Base-by-base conservation (phyloP, 2,329 filamentous ascomycete genomes). In the Sporothrix protearum region DNA sequence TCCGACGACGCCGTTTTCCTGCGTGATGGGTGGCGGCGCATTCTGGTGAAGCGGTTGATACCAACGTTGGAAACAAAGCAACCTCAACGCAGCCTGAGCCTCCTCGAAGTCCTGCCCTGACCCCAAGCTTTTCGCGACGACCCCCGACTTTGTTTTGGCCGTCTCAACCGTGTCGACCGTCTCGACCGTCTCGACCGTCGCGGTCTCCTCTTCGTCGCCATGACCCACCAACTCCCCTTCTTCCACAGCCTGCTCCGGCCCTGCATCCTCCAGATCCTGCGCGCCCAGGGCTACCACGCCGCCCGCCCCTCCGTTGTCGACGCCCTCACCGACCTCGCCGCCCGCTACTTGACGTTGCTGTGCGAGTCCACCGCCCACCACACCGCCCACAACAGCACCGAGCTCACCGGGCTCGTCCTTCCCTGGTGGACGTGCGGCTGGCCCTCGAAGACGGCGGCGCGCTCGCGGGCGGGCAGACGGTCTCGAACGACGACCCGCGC, bases 201-300 rank as follows among this genome's bases (percentile, higher is more conserved):
- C 39, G 22, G 3, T 42, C 61, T 12, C 22, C 14, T 36, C 16
- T n/a, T 3, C 2, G 2, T 25, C 22, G 14, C 9, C 25, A 86
- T 86, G 84, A 81, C 81, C 73, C 81, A 77, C 42, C 83, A 82
- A 3, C 80, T 82, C 10, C 80, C 83, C n/a, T 80, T 87, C 71
- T 87, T 84, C 82, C 91, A 93, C 81, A 91, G 92, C 73, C 90
- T 97, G 74, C 86, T 98, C 71, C 93, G 94, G 55, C 95, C 95
- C 1, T 90, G 91, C 64, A 88, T 97, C 73, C 88, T 98, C 72
- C 94, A 97, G 81, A 95, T 97, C 77, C 89, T 98, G 68, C 93
- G 95, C 78, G 93, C 94, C 39, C 91, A 93, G 30, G 95, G 95
- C 79, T 98, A 96, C 82, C 92, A 96, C 79, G 86, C 91, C 55